These are phyloP conservation scores for Penicillium cosmopolitanum DNA, from an alignment of 495 filamentous ascomycete species.

Conservation along the genomic window DNA sequence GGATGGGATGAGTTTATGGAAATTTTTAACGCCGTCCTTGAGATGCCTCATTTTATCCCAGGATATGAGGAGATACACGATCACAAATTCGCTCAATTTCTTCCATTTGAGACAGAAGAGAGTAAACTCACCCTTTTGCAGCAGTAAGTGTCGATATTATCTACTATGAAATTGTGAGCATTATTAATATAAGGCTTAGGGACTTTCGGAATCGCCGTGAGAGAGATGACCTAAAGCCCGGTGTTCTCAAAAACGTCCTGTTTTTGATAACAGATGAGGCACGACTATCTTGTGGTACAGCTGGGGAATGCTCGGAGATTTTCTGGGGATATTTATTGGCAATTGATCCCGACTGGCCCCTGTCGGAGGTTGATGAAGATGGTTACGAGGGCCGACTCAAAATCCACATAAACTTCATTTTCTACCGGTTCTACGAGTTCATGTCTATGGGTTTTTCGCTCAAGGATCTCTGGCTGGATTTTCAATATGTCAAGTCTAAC, in stretches of 20 bases:
- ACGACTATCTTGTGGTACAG: neutral
- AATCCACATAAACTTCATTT: neutral
- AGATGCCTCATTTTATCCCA: neutral
- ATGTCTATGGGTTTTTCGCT: constrained; percentile 2
- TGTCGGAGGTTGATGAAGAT: constrained; percentile 2
- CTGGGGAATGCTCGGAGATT: neutral
- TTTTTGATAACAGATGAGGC: constrained; percentile 10
- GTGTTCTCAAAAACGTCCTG: constrained; percentile 4
- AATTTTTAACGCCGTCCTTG: neutral
- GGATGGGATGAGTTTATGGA: constrained; percentile 3
- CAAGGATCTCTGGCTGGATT: constrained; percentile 7
- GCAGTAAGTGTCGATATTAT: constrained; percentile 1
- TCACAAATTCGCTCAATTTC: constrained; percentile 10
- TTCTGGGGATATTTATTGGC: neutral
- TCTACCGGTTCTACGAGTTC: constrained; percentile 8
- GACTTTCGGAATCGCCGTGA: constrained; percentile 23
- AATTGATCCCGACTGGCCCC: constrained; percentile 7
- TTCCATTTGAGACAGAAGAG: constrained; percentile 5
- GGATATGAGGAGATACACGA: constrained; percentile 2
- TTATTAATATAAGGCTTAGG: constrained; percentile 13
- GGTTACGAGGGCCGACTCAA: constrained; percentile 11
- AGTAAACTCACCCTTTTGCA: neutral
- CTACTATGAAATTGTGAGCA: no score
- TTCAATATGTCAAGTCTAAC: constrained; percentile 2
- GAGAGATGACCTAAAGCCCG: constrained; percentile 5